These are phyloP conservation scores for Torulaspora delbrueckii DNA, from an alignment of 805 yeast genomes.

Conservation along the genomic window DNA sequence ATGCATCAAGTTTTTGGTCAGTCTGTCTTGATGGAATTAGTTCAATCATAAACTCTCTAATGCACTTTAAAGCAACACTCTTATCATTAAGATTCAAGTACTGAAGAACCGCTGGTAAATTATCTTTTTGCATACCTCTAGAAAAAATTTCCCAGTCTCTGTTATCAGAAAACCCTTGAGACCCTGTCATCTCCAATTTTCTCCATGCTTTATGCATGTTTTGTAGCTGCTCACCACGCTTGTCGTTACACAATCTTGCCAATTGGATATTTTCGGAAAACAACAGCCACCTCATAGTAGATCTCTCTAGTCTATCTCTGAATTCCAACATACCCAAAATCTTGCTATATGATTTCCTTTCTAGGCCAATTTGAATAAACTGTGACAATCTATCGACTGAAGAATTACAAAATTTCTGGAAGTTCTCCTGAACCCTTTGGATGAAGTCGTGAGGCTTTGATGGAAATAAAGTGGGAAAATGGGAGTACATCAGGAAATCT, in stretches of 20 bases:
- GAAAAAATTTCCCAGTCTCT: constrained; percentile 30
- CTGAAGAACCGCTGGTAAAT: constrained; percentile 14
- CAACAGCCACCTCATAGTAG: constrained; percentile 42
- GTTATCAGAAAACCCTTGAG: constrained; percentile 17
- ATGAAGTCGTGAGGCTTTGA: constrained; percentile 38
- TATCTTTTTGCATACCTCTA: constrained; percentile 5
- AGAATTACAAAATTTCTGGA: constrained; percentile 45
- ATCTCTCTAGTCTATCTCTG: constrained; percentile 45
- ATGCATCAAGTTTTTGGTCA: constrained; percentile 9
- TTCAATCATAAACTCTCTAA: constrained; percentile 25
- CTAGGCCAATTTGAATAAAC: constrained; percentile 50
- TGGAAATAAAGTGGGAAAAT: constrained; percentile 47
- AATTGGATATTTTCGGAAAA: constrained; percentile 21
- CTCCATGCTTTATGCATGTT: constrained; percentile 26
- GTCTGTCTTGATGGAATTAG: constrained; percentile 14
- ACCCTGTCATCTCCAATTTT: constrained; percentile 31
- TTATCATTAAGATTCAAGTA: constrained; percentile 16
- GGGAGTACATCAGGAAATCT: constrained; percentile 47
- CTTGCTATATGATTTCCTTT: constrained; percentile 58
- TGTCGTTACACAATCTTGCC: constrained; percentile 32
- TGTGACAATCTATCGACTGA: constrained; percentile 50
- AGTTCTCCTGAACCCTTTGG: constrained; percentile 24
- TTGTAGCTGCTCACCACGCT: constrained; percentile 17
- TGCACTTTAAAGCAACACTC: constrained; percentile 12
- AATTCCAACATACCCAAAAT: constrained; percentile 62